Base-by-base conservation (phyloP, 176 grass and related monocot genomes). In the Triticum dicoccoides region DNA sequence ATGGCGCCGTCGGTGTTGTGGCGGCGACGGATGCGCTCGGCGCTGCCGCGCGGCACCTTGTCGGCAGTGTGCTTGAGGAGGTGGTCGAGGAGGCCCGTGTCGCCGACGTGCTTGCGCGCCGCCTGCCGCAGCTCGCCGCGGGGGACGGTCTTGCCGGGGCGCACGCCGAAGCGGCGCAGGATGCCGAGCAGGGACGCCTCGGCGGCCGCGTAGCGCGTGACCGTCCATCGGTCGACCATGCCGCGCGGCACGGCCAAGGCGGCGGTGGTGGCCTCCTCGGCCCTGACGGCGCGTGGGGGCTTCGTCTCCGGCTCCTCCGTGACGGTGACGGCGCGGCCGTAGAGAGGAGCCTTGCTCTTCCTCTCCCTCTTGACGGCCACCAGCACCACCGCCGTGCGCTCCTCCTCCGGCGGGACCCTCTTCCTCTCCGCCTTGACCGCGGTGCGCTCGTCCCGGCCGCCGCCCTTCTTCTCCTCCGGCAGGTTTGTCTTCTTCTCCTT, bases 31-130 rank as follows among this genome's bases (percentile, higher is more conserved):
- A 98, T 78, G 17, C 93, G 67, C 21, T 98, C 84, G 32, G 15
- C 54, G 11, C 89, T 66, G 4, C 86, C 84, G 7, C 88, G 56
- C 2, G 88, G 80, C 0, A 91, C 86, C 56, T 91, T 91, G 41
- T 89, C 86, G 4, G 77, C 75, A 80, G 91, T 77, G 86, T 96
- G 88, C 78, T 86, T 89, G 9, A 98, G 91, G 32, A 94, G 91
- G 86, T 98, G 88, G 56, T 96, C 93, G 15, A 98, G 93, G 21
- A 98, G 89, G 8, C 92, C 93, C 1, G 94, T 94, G 88, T 98
- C 93, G 1, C 93, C 90, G 54, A 98, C 85, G 78, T 69, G 44
- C 61, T 81, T 77, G 21, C 91, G 86, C 21, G 91, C 88, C 84
- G 77, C 88, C 47, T 37, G 58, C 24, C 96, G 73, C 56, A 95